A percentile compares a stretch with the other conserved stretches of the same genome.
phyloP scores from a whole-genome alignment of 108 stramenopile genomes.

The Cyclotella cryptica region DNA sequence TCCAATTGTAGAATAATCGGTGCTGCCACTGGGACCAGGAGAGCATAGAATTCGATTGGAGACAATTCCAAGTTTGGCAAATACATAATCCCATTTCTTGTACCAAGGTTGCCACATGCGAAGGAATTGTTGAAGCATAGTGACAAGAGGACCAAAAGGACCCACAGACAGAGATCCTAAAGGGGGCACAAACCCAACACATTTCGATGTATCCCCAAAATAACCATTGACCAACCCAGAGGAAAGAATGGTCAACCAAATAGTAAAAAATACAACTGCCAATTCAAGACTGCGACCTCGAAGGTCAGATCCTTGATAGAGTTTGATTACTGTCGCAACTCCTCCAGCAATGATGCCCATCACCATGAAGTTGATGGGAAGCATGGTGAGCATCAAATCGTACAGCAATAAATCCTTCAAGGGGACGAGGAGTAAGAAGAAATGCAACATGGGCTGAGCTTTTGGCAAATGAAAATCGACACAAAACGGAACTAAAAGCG shows the following conservation, averaged over 20 bases:
- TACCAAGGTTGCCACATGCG: constrained; percentile 39
- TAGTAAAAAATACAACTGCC: constrained; percentile 67
- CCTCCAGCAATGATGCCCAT: constrained; percentile 83
- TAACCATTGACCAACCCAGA: constrained; percentile 82
- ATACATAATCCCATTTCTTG: constrained; percentile 51
- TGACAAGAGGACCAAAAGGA: background rate
- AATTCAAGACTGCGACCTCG: constrained; percentile 81
- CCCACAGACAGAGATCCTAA: background rate
- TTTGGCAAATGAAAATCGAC: background rate
- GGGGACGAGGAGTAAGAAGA: background rate
- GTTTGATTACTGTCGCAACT: constrained; percentile 70
- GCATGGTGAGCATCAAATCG: constrained; percentile 69
- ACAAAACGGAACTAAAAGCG: background rate
- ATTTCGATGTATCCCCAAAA: constrained; percentile 71
- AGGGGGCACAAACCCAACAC: constrained; percentile 49
- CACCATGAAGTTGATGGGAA: constrained; percentile 75
- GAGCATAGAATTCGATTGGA: constrained; percentile 24
- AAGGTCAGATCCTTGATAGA: constrained; percentile 69
- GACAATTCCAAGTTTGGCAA: constrained; percentile 37
- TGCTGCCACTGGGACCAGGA: constrained; percentile 38
- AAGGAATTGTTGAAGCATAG: constrained; percentile 31
- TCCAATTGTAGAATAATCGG: constrained; percentile 27
- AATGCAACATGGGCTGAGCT: background rate
- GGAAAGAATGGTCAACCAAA: constrained; percentile 63
- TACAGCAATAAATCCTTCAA: constrained; percentile 73